Evolutionary conservation across 2,329 filamentous ascomycete species (phyloP).

Genomic region (Alternaria rosae): DNA sequence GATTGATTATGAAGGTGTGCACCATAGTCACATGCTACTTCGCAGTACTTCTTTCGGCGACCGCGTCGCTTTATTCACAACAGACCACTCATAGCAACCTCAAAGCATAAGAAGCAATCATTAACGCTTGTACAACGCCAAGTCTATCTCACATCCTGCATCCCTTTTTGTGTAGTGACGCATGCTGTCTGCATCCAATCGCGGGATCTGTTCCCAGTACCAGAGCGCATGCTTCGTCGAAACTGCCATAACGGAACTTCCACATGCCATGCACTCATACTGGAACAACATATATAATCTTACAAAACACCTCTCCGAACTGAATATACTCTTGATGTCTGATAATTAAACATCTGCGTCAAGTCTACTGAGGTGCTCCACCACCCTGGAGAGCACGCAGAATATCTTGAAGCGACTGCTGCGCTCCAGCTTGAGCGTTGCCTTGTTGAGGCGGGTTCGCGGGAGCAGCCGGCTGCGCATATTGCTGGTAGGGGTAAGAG

Average conservation of each 20-base stretch:
- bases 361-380: conserved; percentile 17
- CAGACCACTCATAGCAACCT: background rate
- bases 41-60: background rate
- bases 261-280: conserved; percentile 3
- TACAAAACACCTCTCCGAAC: conserved; percentile 9
- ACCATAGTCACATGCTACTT: background rate
- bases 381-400: conserved; percentile 37
- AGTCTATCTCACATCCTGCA: background rate
- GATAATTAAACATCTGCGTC: background rate
- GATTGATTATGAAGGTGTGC: background rate
- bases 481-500: conserved; percentile 35
- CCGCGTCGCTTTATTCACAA: background rate
- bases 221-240: conserved; percentile 1
- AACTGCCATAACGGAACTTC: background rate
- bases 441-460: conserved; percentile 26
- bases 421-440: conserved; percentile 31
- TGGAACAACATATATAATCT: conserved; percentile 3
- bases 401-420: conserved; percentile 42
- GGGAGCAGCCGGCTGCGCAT: conserved; percentile 29
- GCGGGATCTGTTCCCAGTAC: background rate
- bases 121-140: conserved; percentile 2
- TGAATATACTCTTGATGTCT: too few species aligned
- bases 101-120: conserved; percentile 6
- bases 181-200: background rate
- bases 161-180: background rate